Percentiles rank a stretch among this genome's conserved stretches.
Evolutionary conservation across 352 stramenopile genomes (phyloP).

Genomic region (Phytophthora sojae): DNA sequence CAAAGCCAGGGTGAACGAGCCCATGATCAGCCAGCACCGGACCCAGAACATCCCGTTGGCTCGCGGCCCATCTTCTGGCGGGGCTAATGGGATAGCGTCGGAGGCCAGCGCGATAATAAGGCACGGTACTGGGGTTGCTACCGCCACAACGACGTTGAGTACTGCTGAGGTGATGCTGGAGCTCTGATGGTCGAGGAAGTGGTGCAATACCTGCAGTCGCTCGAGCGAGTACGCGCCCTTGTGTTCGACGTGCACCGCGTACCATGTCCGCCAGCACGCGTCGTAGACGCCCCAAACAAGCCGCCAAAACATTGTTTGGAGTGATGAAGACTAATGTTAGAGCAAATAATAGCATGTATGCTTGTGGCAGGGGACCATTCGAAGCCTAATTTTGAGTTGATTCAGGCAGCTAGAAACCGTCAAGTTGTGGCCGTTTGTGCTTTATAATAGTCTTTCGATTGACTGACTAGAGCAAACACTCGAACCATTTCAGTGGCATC

Average conservation of each 20-base stretch:
- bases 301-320: conserved; percentile 8
- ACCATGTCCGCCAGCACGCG: conserved; percentile 16
- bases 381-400: not conserved
- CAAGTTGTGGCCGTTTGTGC: too few species aligned
- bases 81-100: conserved; percentile 24
- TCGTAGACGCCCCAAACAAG: conserved; percentile 8
- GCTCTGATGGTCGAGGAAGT: conserved; percentile 18
- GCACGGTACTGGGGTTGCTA: conserved; percentile 19
- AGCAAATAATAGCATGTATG: not conserved
- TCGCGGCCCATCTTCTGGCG: conserved; percentile 13
- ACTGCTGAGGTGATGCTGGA: not conserved
- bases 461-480: conserved; percentile 10
- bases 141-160: conserved; percentile 8
- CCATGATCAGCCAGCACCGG: conserved; percentile 22
- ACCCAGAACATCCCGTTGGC: conserved; percentile 28
- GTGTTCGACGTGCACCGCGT: conserved; percentile 26
- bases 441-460: too few species aligned
- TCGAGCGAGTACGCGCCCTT: conserved; percentile 30
- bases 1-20: conserved; percentile 17
- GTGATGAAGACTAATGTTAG: not conserved
- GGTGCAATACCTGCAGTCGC: conserved; percentile 19
- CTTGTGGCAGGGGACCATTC: not conserved
- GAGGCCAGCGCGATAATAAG: conserved; percentile 15
- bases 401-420: too few species aligned
- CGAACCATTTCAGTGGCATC: conserved; percentile 44